Evolutionary conservation across 148 eudicot species (phyloP).

Genomic region (Cornus controversa): DNA sequence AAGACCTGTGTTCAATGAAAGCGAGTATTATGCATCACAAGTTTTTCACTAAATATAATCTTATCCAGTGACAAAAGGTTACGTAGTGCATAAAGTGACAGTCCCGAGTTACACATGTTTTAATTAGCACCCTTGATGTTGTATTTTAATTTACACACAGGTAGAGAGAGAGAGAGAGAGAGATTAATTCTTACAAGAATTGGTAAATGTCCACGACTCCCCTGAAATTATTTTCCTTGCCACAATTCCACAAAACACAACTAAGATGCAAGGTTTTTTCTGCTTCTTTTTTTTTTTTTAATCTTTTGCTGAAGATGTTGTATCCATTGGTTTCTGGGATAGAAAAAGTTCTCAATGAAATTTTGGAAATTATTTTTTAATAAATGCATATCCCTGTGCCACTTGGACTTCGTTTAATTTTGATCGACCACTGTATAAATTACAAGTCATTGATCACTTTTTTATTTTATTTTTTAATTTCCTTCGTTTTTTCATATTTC

Average conservation of each 20-base stretch:
- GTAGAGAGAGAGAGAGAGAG: background rate
- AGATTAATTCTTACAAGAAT: background rate
- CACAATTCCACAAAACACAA: background rate
- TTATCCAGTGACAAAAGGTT: background rate
- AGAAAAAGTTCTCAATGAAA: background rate
- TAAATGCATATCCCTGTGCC: background rate
- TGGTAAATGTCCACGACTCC: background rate
- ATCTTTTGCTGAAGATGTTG: background rate
- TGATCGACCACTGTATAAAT: background rate
- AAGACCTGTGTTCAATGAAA: constrained; percentile 94
- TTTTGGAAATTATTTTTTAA: background rate
- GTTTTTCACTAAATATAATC: constrained; percentile 64
- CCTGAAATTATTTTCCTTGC: background rate
- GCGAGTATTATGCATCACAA: constrained; percentile 96
- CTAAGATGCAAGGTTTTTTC: background rate
- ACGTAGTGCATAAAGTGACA: background rate
- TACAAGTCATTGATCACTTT: too few species aligned
- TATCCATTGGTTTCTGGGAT: background rate
- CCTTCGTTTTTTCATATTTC: too few species aligned
- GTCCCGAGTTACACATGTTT: too few species aligned
- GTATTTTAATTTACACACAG: background rate
- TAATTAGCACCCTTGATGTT: background rate
- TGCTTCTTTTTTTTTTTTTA: too few species aligned
- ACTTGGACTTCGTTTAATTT: background rate
- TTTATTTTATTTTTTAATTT: too few species aligned